These are phyloP conservation scores for Thermomyces lanuginosus DNA, from an alignment of 2,329 filamentous ascomycete genomes.

Conservation along the genomic window DNA sequence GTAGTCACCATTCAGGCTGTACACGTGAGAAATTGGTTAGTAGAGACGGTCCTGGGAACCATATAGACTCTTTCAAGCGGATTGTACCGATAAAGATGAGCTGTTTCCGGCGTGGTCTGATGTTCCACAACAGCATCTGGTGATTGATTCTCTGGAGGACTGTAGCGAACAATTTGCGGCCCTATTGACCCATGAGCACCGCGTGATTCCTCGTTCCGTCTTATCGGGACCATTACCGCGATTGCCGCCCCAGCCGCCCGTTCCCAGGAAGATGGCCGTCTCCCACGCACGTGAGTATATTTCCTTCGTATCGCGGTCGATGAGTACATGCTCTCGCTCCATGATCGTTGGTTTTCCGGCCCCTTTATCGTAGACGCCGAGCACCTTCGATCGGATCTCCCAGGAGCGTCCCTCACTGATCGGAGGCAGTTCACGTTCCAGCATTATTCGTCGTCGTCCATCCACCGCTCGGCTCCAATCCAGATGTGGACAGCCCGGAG, in stretches of 20 bases:
- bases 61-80: not conserved
- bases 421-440: conserved; percentile 22
- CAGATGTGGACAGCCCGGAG: conserved; percentile 23
- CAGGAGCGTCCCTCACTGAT: conserved; percentile 22
- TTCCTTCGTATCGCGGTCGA: conserved; percentile 24
- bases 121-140: conserved; percentile 26
- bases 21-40: conserved; percentile 1
- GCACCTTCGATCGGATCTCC: conserved; percentile 25
- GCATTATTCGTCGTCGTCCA: conserved; percentile 27
- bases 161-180: conserved; percentile 17
- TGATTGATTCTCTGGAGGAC: conserved; percentile 15
- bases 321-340: conserved; percentile 25
- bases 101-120: conserved; percentile 24
- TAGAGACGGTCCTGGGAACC: conserved; percentile 2
- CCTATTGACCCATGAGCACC: conserved; percentile 8
- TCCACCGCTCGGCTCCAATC: conserved; percentile 29
- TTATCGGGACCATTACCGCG: no score
- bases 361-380: conserved; percentile 33
- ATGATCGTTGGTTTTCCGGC: conserved; percentile 24
- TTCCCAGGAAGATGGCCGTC: conserved; percentile 30
- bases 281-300: conserved; percentile 26
- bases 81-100: conserved; percentile 23
- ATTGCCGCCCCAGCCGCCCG: conserved; percentile 31
- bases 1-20: conserved; percentile 32
- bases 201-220: no score